A percentile compares a stretch with the other conserved stretches of the same genome.
Evolutionary conservation across 1,139 yeast genomes (phyloP).

Genomic region (Taiozyma sp.): DNA sequence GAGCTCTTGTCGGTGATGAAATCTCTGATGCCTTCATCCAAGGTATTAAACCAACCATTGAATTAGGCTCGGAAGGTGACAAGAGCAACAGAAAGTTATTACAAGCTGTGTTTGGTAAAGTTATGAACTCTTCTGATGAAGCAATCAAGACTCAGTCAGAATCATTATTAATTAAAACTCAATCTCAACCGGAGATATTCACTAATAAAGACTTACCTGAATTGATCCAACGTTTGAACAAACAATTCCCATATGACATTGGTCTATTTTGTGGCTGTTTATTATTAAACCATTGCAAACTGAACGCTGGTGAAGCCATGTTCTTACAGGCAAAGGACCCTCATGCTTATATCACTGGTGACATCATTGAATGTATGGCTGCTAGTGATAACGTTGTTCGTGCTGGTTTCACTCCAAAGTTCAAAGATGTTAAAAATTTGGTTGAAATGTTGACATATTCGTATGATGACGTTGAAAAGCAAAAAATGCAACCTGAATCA

Average conservation of each 20-base stretch:
- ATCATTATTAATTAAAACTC: conserved; percentile 57
- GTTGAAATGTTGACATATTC: conserved; percentile 89
- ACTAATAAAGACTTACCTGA: conserved; percentile 50
- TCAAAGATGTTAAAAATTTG: conserved; percentile 86
- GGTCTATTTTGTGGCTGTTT: conserved; percentile 96
- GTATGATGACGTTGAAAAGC: conserved; percentile 85
- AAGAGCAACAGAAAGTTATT: conserved; percentile 53
- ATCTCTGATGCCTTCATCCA: conserved; percentile 45
- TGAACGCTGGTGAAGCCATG: conserved; percentile 94
- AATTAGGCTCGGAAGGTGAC: conserved; percentile 38
- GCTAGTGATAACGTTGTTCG: conserved; percentile 97
- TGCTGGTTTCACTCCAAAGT: conserved; percentile 98
- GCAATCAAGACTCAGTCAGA: conserved; percentile 50
- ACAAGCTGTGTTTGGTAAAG: conserved; percentile 68
- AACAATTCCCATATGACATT: conserved; percentile 88
- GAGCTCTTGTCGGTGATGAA: conserved; percentile 61
- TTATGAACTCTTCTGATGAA: conserved; percentile 72
- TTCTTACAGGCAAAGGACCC: conserved; percentile 96
- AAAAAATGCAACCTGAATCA: conserved; percentile 70
- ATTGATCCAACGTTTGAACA: conserved; percentile 67
- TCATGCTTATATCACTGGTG: conserved; percentile 95
- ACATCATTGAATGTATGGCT: conserved; percentile 98
- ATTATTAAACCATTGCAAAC: conserved; percentile 77
- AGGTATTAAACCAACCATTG: conserved; percentile 41
- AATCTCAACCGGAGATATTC: conserved; percentile 41